phyloP scores from a whole-genome alignment of 2,329 filamentous ascomycete species.

The Stagonosporopsis tanaceti region DNA sequence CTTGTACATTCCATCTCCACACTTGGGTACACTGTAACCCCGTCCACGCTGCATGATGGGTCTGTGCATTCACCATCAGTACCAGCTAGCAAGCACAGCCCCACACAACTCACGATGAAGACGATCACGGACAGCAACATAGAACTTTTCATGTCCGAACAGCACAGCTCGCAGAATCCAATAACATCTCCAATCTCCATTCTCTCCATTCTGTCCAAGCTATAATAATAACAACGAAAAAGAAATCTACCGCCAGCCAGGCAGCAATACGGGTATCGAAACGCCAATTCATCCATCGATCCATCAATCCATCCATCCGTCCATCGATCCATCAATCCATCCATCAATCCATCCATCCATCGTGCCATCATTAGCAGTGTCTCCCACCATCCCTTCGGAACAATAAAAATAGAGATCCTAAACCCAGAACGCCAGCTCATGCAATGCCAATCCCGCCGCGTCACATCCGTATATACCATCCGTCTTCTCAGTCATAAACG shows the following conservation, averaged over 20 bases:
- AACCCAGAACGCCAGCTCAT: slow-evolving; percentile 7
- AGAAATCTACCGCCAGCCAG: neutral
- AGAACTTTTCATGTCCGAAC: too few species aligned
- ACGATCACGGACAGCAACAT: too few species aligned
- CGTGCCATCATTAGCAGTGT: neutral
- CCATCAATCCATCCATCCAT: neutral
- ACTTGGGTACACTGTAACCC: too few species aligned
- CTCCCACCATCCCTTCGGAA: too few species aligned
- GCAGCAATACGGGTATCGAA: slow-evolving; percentile 17
- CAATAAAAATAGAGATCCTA: neutral
- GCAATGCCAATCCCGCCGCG: neutral
- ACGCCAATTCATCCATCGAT: neutral
- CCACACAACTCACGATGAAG: neutral
- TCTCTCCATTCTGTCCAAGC: neutral
- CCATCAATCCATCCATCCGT: neutral
- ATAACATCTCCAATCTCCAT: neutral
- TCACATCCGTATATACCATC: neutral
- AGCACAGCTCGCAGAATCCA: too few species aligned
- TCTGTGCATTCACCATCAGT: too few species aligned
- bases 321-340: neutral
- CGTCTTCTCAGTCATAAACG: neutral
- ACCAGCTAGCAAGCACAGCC: neutral
- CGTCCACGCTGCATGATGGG: too few species aligned
- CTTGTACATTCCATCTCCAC: too few species aligned
- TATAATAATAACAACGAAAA: neutral